Base-by-base conservation (phyloP, 2,329 filamentous ascomycete species). In the Akanthomyces muscarius region DNA sequence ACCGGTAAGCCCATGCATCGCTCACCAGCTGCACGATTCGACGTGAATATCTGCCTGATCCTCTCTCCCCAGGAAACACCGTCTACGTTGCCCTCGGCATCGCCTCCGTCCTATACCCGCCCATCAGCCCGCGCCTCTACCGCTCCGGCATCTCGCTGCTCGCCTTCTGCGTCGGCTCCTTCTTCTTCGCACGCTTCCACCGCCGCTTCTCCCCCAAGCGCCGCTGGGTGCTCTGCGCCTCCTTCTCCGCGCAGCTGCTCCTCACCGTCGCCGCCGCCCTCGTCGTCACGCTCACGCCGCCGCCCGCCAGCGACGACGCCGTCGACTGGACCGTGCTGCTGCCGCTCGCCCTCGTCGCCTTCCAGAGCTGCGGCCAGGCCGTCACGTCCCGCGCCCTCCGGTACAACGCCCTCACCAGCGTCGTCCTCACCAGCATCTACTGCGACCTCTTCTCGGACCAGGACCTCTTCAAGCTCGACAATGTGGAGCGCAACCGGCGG, bases 371-470 rank as follows among this genome's bases (percentile, higher is more conserved):
- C 61, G 91, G 90, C 0, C 90, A 94, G 72, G 89, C 90, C 1
- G 87, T 92, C n/a, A 85, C 85, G 0, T 91, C 88, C 68, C 78
- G 90, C 4, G 86, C 89, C 0, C 74, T 94, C 64, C 83, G 86
- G 69, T 89, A 87, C 71, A 87, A 86, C 63, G 85, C 87, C 2
- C 76, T 94, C 23, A 92, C 90, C 0, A 92, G 88, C 65, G 90
- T 92, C 18, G 91, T 93, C 3, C 75, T 95, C 64, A 94, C 91
- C 1, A 92, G 89, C 71, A 87, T 91, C 65, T 94, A 93, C 77
- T 92, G 89, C 71, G 91, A 94, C 72, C 71, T 94, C 23, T 91
- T 91, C 68, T 89, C 87, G 1, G 89, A 92, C 63, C 75, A 77
- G 38, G 73, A 80, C 28, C 68, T 85, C 4, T 81, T 85, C 42